A percentile compares a stretch with the other conserved stretches of the same genome.
These are phyloP conservation scores for Cercospora canescens DNA, from an alignment of 2,329 filamentous ascomycete genomes.

Conservation along the genomic window DNA sequence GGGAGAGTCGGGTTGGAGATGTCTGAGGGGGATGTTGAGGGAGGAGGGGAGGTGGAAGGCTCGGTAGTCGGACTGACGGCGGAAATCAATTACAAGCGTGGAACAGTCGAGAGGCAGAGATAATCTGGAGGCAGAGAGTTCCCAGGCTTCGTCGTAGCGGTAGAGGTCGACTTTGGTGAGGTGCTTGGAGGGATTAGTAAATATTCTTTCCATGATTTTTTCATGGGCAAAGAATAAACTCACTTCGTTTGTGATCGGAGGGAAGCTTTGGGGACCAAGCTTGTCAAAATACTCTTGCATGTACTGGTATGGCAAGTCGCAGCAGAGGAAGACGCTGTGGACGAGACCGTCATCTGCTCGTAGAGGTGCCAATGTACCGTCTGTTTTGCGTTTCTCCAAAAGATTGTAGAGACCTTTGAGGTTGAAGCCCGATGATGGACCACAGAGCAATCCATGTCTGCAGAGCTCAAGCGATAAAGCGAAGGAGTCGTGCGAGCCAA, in stretches of 20 bases:
- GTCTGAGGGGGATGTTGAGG: slow-evolving; percentile 39
- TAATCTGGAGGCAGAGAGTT: slow-evolving; percentile 44
- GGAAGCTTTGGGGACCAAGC: slow-evolving; percentile 50
- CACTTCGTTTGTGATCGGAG: slow-evolving; percentile 46
- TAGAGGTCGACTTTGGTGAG: slow-evolving; percentile 54
- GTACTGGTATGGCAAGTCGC: slow-evolving; percentile 65
- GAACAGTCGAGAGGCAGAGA: slow-evolving; percentile 30
- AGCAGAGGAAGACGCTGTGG: slow-evolving; percentile 62
- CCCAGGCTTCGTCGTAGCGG: slow-evolving; percentile 59
- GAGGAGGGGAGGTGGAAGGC: slow-evolving; percentile 2
- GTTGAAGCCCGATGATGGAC: slow-evolving; percentile 62
- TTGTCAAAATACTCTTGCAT: slow-evolving; percentile 60
- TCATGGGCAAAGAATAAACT: not conserved
- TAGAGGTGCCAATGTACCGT: slow-evolving; percentile 47
- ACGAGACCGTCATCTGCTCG: slow-evolving; percentile 48
- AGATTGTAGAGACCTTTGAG: slow-evolving; percentile 54
- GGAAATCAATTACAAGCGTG: slow-evolving; percentile 27
- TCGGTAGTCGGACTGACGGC: slow-evolving; percentile 10
- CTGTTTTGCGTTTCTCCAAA: slow-evolving; percentile 50
- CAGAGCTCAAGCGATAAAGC: slow-evolving; percentile 55
- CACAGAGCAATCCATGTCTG: slow-evolving; percentile 59
- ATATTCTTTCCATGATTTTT: too few relatives aligned
- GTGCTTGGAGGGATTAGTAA: slow-evolving; percentile 28
- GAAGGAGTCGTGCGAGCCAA: slow-evolving; percentile 57
- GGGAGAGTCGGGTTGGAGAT: slow-evolving; percentile 34